phyloP scores from a whole-genome alignment of 352 stramenopile species.

The Phytopythium vexans region DNA sequence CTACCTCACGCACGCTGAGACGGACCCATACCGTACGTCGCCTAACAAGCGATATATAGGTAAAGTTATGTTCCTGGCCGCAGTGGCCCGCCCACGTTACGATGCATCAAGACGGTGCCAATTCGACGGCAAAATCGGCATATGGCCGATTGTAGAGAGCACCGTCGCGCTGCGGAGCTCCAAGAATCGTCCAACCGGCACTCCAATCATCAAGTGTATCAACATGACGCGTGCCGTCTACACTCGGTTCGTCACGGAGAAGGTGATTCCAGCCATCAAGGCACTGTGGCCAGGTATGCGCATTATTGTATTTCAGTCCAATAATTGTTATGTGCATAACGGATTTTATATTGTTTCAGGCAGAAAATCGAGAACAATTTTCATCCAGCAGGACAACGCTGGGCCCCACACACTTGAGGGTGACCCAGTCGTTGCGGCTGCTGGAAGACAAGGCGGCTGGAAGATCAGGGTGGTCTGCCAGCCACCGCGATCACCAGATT shows the following conservation, averaged over 20 bases:
- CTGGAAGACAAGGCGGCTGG: background rate
- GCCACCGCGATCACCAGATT: slow-evolving; percentile 14
- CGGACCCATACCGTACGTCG: slow-evolving; percentile 4
- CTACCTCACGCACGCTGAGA: slow-evolving; percentile 6
- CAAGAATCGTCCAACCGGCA: background rate
- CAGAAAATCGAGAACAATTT: too few species aligned
- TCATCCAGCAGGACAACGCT: slow-evolving; percentile 9
- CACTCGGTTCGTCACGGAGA: background rate
- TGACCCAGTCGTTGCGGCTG: background rate
- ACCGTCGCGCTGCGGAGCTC: background rate
- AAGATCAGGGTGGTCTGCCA: slow-evolving; percentile 7
- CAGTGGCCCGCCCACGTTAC: slow-evolving; percentile 10
- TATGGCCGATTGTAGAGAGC: slow-evolving; percentile 10
- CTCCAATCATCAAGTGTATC: background rate
- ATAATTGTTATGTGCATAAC: too few species aligned
- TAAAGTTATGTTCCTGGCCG: slow-evolving; percentile 17
- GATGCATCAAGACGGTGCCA: background rate
- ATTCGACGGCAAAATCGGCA: slow-evolving; percentile 17
- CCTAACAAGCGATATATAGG: slow-evolving; percentile 8
- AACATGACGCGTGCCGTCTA: slow-evolving; percentile 1
- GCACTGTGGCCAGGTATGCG: background rate
- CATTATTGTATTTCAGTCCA: background rate
- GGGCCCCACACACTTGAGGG: background rate
- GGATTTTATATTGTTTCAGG: too few species aligned
- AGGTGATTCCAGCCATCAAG: slow-evolving; percentile 8